These are phyloP conservation scores for Eucalyptus victrix DNA, from an alignment of 345 rosid genomes.

Conservation along the genomic window DNA sequence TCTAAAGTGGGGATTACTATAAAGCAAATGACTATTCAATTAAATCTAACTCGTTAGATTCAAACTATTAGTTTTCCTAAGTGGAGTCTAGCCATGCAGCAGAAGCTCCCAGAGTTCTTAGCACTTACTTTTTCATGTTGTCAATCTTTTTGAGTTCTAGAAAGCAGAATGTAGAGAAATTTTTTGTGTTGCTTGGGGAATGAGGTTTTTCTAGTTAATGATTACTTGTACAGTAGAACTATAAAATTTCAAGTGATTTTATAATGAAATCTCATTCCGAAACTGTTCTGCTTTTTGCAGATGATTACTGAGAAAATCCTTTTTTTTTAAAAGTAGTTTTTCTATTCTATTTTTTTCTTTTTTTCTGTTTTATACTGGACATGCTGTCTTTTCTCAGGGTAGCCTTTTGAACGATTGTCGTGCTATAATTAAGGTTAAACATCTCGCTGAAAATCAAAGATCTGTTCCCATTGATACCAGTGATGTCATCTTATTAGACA, in stretches of 20 bases:
- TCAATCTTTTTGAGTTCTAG: background rate
- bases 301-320: too few relatives aligned
- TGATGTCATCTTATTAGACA: background rate
- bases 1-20: background rate
- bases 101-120: background rate
- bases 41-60: background rate
- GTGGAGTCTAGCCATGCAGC: background rate
- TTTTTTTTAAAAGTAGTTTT: background rate
- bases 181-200: background rate
- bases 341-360: background rate
- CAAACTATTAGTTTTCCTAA: background rate
- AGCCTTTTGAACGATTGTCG: background rate
- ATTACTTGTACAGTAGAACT: too few relatives aligned
- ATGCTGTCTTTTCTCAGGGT: background rate
- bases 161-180: background rate
- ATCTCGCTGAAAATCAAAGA: background rate
- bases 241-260: too few relatives aligned
- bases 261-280: too few relatives aligned
- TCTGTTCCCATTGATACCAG: background rate
- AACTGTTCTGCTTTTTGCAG: too few relatives aligned
- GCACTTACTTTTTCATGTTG: background rate
- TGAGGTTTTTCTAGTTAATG: too few relatives aligned
- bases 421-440: background rate
- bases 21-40: background rate
- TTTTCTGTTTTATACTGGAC: background rate